phyloP scores from a whole-genome alignment of 2,329 filamentous ascomycete species.

The Pyrenophora graminea region DNA sequence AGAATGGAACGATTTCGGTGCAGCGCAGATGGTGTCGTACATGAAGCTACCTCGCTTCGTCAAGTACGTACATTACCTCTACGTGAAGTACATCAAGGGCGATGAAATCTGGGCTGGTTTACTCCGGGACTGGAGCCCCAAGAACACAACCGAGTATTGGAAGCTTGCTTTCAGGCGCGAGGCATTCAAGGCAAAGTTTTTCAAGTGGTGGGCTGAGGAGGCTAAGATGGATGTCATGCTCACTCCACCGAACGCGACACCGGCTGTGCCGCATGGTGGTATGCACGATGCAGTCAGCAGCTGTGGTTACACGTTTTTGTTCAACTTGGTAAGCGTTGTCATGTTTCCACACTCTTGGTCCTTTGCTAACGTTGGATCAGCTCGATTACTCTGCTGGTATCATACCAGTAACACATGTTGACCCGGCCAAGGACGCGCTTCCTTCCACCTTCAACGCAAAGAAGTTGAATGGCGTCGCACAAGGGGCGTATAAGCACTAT shows the following conservation, averaged over 20 bases:
- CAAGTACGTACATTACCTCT: constrained; percentile 86
- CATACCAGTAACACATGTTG: constrained; percentile 83
- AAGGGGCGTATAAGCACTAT: constrained; percentile 84
- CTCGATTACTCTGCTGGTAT: constrained; percentile 86
- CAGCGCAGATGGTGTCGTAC: constrained; percentile 72
- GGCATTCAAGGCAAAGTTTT: constrained; percentile 75
- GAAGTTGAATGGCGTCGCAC: constrained; percentile 76
- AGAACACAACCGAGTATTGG: constrained; percentile 80
- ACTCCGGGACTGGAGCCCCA: constrained; percentile 72
- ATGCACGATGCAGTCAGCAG: constrained; percentile 85
- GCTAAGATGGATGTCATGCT: constrained; percentile 75
- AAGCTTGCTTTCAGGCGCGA: constrained; percentile 77
- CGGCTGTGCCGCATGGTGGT: constrained; percentile 81
- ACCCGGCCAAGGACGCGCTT: constrained; percentile 68
- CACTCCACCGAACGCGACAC: constrained; percentile 85
- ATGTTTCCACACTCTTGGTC: neutral
- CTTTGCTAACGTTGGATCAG: constrained; percentile 45
- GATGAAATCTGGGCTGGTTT: constrained; percentile 80
- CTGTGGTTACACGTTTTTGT: constrained; percentile 92
- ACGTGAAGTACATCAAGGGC: constrained; percentile 79
- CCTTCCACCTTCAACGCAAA: constrained; percentile 63
- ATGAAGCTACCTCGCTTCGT: constrained; percentile 73
- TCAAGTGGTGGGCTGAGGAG: constrained; percentile 79
- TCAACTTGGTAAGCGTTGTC: constrained; percentile 71
- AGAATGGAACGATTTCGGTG: constrained; percentile 80